Evolutionary conservation across 2,329 filamentous ascomycete species (phyloP), one percentile per base, ranked within the genome.

Genomic region (Setomelanomma holmii): DNA sequence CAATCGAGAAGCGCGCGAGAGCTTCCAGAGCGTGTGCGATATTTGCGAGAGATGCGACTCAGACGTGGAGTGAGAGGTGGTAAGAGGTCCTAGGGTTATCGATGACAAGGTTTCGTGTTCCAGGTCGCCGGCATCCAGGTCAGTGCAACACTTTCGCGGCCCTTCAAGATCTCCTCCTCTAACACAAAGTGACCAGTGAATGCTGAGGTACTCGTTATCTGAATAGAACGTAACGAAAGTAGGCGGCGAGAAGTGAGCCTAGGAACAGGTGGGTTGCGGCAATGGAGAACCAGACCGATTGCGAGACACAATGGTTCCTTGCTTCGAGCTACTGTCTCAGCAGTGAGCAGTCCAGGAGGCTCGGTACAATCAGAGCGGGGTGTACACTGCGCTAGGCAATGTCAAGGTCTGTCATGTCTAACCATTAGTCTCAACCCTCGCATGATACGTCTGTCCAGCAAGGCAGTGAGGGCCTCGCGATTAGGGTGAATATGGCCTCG

Each of bases 291-390:
- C 57, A 46, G 35, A 49, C 45, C 55, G 56, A 49, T 51, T 60
- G 58, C 60, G 56, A 61, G 60, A 51, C 49, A 55, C 56, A 53
- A 47, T 56, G 57, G 52, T 67, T 65, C 66, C 67, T 70, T 72
- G 64, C 59, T 55, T 62, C 41, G 45, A 44, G 54, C 51, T 50
- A 54, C 52, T 55, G 58, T 48, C 55, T 65, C 56, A 56, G 56
- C 39, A 45, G 48, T 51, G 51, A 60, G 39, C 46, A 54, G 53
- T 57, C 55, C 55, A 60, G 50, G 49, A 53, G 40, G 40, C 38
- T 38, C 47, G 47, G 53, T 45, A 27, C 47, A 33, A 30, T 5
- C 42, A 17, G 19, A 23, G 45, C 45, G 49, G 49, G 33, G 40
- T 27, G 44, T 44, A 45, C 30, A 21, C 40, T 35, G 51, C 60